Percentiles rank a stretch among this genome's conserved stretches.
Evolutionary conservation across 805 yeast genomes (phyloP).

Genomic region (Lachancea waltii): DNA sequence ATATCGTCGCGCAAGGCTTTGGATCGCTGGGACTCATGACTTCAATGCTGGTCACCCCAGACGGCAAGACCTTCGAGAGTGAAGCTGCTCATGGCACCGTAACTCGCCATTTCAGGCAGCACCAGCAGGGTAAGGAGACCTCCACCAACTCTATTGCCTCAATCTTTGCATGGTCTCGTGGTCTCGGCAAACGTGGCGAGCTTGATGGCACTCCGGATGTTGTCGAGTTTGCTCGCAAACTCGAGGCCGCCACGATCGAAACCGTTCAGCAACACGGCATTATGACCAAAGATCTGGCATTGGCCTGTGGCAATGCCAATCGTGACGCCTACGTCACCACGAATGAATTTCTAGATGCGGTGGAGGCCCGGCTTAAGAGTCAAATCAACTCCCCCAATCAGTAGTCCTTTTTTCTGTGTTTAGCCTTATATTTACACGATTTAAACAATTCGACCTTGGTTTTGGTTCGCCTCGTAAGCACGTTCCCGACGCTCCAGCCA

Average conservation of each 20-base stretch:
- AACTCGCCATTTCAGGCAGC: conserved; percentile 78
- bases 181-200: conserved; percentile 73
- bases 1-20: conserved; percentile 81
- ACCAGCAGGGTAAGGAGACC: conserved; percentile 75
- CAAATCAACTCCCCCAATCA: conserved; percentile 27
- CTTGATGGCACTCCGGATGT: conserved; percentile 68
- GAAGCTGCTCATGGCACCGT: conserved; percentile 90
- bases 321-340: conserved; percentile 65
- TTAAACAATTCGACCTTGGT: not conserved
- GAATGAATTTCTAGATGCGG: conserved; percentile 71
- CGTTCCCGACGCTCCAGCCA: conserved; percentile 32
- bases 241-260: conserved; percentile 63
- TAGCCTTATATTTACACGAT: no score
- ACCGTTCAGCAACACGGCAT: conserved; percentile 69
- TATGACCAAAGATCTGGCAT: conserved; percentile 79
- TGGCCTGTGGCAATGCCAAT: conserved; percentile 57
- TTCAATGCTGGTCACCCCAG: conserved; percentile 75
- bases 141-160: conserved; percentile 83
- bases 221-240: conserved; percentile 53
- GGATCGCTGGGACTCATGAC: conserved; percentile 84
- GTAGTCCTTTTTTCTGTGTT: no score
- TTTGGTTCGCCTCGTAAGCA: not conserved
- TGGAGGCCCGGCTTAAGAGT: conserved; percentile 48
- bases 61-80: conserved; percentile 78
- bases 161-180: conserved; percentile 84